Base-by-base conservation (phyloP, 1,284 basidiomycete species). In the Ustilago crameri region DNA sequence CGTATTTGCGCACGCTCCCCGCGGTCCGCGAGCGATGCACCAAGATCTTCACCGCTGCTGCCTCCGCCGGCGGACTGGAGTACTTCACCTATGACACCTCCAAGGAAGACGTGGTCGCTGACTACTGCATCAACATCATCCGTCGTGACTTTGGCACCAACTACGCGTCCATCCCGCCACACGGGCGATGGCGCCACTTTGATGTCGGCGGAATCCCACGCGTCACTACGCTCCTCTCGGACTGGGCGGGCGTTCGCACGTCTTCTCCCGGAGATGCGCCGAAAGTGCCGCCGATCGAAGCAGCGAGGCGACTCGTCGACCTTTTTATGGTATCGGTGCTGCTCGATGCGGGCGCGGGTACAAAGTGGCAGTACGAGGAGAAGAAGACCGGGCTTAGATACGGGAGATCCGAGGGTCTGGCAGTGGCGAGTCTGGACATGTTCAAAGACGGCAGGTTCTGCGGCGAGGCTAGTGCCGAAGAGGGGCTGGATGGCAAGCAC, bases 311-410 rank as follows among this genome's bases (percentile, higher is more conserved):
- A 1, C 86, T 93, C 20, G 87, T 97, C 75, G 95, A 98, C 84
- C 88, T 97, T 30, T 95, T 95, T 85, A 87, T 97, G 61, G 92
- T 95, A 18, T 93, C 92, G 5, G 95, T 97, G 5, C 86, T 97
- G 18, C 89, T 97, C 46, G 95, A 97, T 75, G 95, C 95, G 0
- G 95, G 94, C 0, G 95, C 94, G 0, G 95, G 95, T 0, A 90
- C 89, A 66, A 83, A 84, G 17, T 97, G 95, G 95, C 84, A 84
- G 15, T 97, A 91, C 83, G 86, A 85, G 12, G 93, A 95, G 73
- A 84, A 85, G 10, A 78, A 78, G 32, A 88, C 88, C 0, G 88
- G 88, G 0, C 84, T 87, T 77, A 85, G 84, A 9, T 94, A 92
- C 78, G 85, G 86, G 18, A 86, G 95, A 46, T 93, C 91, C 1